Percentiles rank a stretch among this genome's conserved stretches.
phyloP scores from a whole-genome alignment of 352 stramenopile species.

The Phytophthora hibernalis region DNA sequence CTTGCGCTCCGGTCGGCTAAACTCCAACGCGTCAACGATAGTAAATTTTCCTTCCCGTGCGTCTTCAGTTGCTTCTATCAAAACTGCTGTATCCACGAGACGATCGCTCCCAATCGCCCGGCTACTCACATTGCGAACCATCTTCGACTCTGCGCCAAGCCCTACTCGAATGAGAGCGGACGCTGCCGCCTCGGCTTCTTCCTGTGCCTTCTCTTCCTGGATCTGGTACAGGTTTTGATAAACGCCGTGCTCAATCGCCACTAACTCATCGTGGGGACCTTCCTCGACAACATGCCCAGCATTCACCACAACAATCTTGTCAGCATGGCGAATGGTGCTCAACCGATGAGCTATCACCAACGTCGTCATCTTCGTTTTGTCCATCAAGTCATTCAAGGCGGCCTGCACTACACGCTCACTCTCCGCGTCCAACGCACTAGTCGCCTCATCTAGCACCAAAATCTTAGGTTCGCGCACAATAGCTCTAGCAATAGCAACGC shows the following conservation, averaged over 20 bases:
- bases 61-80: constrained; percentile 3
- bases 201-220: constrained; percentile 22
- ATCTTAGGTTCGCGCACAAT: constrained; percentile 58
- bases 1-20: constrained; percentile 40
- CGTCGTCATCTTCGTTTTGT: no score
- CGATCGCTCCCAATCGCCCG: constrained; percentile 11
- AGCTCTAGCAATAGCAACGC: constrained; percentile 68
- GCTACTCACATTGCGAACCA: constrained; percentile 14
- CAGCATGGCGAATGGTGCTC: constrained; percentile 49
- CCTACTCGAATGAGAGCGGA: constrained; percentile 5
- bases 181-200: constrained; percentile 26
- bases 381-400: no score
- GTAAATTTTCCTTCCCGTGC: constrained; percentile 22
- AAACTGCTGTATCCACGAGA: background rate
- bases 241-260: constrained; percentile 28
- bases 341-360: no score
- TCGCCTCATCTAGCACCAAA: constrained; percentile 68
- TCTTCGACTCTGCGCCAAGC: background rate
- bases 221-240: constrained; percentile 31
- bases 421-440: constrained; percentile 51
- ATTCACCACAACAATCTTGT: constrained; percentile 60
- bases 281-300: constrained; percentile 52
- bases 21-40: constrained; percentile 30
- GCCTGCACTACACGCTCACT: constrained; percentile 37
- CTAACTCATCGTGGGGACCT: constrained; percentile 48